Evolutionary conservation across 2,329 filamentous ascomycete species (phyloP), one percentile per base, ranked within the genome.

Genomic region (Alternaria metachromatica): DNA sequence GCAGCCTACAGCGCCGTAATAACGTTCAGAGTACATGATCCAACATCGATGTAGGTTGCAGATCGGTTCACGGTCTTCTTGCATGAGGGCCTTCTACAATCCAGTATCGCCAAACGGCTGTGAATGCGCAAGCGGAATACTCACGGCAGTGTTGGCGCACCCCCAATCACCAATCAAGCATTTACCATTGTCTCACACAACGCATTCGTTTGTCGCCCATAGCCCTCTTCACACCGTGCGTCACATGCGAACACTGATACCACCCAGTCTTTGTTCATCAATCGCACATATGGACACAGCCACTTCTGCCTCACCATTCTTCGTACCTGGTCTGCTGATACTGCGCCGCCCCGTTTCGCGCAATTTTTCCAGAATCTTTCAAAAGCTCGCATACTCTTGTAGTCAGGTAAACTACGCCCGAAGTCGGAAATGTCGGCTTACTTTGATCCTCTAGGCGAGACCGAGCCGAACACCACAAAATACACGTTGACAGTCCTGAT

Each of bases 401-500:
- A 43, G 7, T 43, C 21, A 18, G 12, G 4, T 13, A 4, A 43
- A 15, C 11, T n/a, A 43, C 30, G 9, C 18, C 12, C 46, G 6
- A 15, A 9, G 15, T 30, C 21, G 48, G 23, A 44, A 2, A 59
- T 58, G 45, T 12, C 41, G 28, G 18, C 56, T 13, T 65, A 70
- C 58, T 73, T 63, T 51, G 72, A 77, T 21, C 66, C 68, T 15
- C 18, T 65, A 15, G 70, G 67, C 28, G 68, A 72, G 5, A 70
- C 61, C 15, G 76, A 76, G 44, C 51, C 53, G 6, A 53, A 67
- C 30, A 66, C 64, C 3, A 76, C 72, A 2, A 44, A 62, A 30
- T 76, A 75, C 64, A 75, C 71, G 9, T 60, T 76, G 30, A 62
- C 59, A 9, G 68, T 74, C 10, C 55, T 66, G 33, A 60, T 57